Conservation (phyloP, 2,329 filamentous ascomycete genomes). For the Clarireedia paspali region DNA sequence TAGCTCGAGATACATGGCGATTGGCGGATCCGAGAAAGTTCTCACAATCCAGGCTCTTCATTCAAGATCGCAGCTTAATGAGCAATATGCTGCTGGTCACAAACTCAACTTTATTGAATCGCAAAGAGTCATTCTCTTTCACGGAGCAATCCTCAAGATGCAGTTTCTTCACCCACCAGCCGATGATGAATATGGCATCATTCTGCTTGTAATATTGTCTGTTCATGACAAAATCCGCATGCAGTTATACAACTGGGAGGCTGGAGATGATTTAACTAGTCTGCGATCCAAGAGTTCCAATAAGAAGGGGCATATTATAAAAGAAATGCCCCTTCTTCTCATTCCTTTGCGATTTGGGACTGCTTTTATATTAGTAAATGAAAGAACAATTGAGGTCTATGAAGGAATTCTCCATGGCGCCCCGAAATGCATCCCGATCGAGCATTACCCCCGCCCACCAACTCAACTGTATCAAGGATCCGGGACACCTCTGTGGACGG, state of each 20-base stretch:
- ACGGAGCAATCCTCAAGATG: constrained; percentile 75
- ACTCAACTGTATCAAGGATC: constrained; percentile 33
- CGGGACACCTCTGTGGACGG: constrained; percentile 61
- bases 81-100: constrained; percentile 39
- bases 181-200: constrained; percentile 60
- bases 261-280: constrained; percentile 38
- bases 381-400: constrained; percentile 48
- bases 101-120: constrained; percentile 51
- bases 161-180: constrained; percentile 71
- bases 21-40: constrained; percentile 61
- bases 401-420: constrained; percentile 45
- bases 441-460: neutral
- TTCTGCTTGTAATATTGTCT: constrained; percentile 62
- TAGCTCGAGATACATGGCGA: constrained; percentile 58
- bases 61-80: constrained; percentile 42
- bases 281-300: constrained; percentile 43
- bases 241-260: constrained; percentile 54
- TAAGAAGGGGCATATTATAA: constrained; percentile 34
- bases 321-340: constrained; percentile 56
- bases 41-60: constrained; percentile 68
- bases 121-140: constrained; percentile 34
- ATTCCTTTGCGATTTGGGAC: constrained; percentile 65
- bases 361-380: constrained; percentile 62
- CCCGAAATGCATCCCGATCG: constrained; percentile 27
- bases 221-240: constrained; percentile 43